Evolutionary conservation across 768 basidiomycete species (phyloP), one percentile per base, ranked within the genome.

Genomic region (Lactarius vividus): DNA sequence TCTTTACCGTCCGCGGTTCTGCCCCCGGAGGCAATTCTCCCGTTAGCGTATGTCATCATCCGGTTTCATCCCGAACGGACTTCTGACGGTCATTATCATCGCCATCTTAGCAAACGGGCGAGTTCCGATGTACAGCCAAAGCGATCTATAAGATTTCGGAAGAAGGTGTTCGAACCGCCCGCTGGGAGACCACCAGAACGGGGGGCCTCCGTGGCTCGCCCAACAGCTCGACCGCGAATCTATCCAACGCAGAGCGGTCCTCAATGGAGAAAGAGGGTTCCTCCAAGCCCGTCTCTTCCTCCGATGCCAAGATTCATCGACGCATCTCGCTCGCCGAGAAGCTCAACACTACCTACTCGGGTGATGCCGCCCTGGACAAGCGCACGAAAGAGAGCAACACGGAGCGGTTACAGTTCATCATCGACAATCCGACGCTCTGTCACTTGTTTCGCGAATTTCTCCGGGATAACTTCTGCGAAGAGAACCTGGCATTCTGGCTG

Each of bases 401-500:
- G 16, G 93, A 95, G 63, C 90, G 94, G 60, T 81, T 98, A 54
- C 86, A 87, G 68, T 92, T 91, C 75, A 96, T 99, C 69, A 84
- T 99, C 28, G 96, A 96, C 68, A 94, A 98, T 68, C 92, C 96
- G 0, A 88, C 89, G 35, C 80, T 96, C 42, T 87, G 97, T 16
- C 84, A 86, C 3, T 80, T 98, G 58, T 99, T 99, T 84, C 88
- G 97, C 65, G 97, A 98, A 69, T 96, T 95, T 80, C 78, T 99
- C 62, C 85, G 93, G 37, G 83, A 86, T 63, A 98, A 98, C 76
- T 98, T 97, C 75, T 98, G 94, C 78, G 97, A 99, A 74, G 97
- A 99, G 81, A 99, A 99, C 75, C 79, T 99, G 70, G 89, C 90
- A 56, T 99, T 98, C 79, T 99, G 94, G 92, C 76, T 98, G 63